A percentile compares a stretch with the other conserved stretches of the same genome.
These are phyloP conservation scores for Colletotrichum brevisporum DNA, from an alignment of 2,329 filamentous ascomycete genomes.

Conservation along the genomic window DNA sequence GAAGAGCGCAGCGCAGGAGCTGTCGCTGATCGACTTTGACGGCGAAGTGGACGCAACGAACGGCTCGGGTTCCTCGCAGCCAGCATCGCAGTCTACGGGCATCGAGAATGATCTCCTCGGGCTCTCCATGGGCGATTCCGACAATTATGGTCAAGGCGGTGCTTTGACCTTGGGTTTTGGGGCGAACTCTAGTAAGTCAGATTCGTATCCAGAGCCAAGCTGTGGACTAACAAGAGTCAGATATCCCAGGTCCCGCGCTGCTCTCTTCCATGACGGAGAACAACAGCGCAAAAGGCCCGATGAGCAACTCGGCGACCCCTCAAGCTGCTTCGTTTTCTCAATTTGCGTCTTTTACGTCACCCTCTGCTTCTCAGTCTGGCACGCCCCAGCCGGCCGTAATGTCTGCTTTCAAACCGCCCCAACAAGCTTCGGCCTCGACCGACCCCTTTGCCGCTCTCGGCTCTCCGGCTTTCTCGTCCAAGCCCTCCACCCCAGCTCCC, in stretches of 20 bases:
- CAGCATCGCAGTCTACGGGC: constrained; percentile 69
- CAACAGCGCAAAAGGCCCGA: constrained; percentile 67
- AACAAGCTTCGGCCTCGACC: constrained; percentile 54
- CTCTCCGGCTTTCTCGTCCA: constrained; percentile 55
- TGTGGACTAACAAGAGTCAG: constrained; percentile 56
- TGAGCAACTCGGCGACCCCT: constrained; percentile 47
- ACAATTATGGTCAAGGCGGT: constrained; percentile 79
- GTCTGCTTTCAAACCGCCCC: constrained; percentile 61
- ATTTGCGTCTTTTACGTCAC: constrained; percentile 69
- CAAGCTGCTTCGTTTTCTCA: constrained; percentile 66
- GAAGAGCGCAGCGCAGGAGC: constrained; percentile 77
- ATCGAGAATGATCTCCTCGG: constrained; percentile 93
- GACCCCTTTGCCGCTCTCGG: constrained; percentile 64
- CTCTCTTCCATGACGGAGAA: constrained; percentile 75
- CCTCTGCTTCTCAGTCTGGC: constrained; percentile 64
- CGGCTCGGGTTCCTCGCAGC: constrained; percentile 49
- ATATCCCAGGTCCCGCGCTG: constrained; percentile 74
- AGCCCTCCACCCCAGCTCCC: constrained; percentile 52
- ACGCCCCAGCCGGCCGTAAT: constrained; percentile 67
- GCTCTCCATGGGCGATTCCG: constrained; percentile 81
- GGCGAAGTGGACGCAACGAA: constrained; percentile 70
- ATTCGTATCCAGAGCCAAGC: neutral
- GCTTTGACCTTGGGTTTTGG: constrained; percentile 88
- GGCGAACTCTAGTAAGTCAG: constrained; percentile 73
- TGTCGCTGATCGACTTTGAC: constrained; percentile 95